Evolutionary conservation across 768 basidiomycete genomes (phyloP), one percentile per base, ranked within the genome.

Genomic region (Trametes cinnabarina): DNA sequence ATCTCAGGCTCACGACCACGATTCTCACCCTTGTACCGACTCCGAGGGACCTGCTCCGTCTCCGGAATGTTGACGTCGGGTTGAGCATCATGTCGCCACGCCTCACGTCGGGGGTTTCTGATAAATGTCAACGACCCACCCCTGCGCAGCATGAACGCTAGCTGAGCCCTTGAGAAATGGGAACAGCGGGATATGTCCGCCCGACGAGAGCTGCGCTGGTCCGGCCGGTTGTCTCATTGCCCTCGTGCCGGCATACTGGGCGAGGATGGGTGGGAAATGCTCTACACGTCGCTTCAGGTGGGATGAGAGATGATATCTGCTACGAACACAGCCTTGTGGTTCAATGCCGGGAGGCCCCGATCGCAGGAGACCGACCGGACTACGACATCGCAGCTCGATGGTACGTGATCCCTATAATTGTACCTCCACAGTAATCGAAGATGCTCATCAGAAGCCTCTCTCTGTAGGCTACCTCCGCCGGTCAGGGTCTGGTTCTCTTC

Each of bases 301-400:
- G 32, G 17, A 50, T 46, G 14, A 17, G 32, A 35, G 55, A 48
- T 19, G 30, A 41, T 37, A 35, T 41, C 43, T 43, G 56, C 34
- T 23, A 30, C 14, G 34, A 34, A 42, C 49, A 57, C 47, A 42
- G 56, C 56, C 26, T 57, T 15, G 42, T 44, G 48, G 34, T 19
- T 22, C 35, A 42, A 51, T 42, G 40, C 25, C 32, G 11, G 8
- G 23, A 26, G 25, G 43, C 9, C 3, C 32, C 22, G 12, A 26
- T 40, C 26, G n/a, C 42, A 22, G 48, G 35, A 20, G 34, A 12
- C 15, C 14, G 37, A 3, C 39, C 28, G 20, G 6, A 12, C 43
- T 17, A 32, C 17, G 30, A 5, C 22, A n/a, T n/a, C 34, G 23
- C 37, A 48, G 40, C 23, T 26, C 9, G 15, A 8, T 15, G 22